Conservation (phyloP, 441 rosid genomes). For the Brassica hybrid region DNA sequence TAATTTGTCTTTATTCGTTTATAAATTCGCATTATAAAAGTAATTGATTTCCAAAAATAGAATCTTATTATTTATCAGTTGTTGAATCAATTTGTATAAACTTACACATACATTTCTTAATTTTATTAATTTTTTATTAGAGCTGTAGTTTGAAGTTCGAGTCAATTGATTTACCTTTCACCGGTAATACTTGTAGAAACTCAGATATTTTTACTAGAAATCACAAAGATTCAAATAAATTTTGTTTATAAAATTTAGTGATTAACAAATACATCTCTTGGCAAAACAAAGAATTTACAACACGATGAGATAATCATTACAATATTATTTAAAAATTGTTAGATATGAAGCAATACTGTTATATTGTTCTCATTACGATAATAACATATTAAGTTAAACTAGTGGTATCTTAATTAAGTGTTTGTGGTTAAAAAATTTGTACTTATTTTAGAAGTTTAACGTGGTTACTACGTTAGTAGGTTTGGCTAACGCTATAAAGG, state of each 20-base stretch:
- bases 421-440: neutral
- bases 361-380: neutral
- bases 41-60: no score
- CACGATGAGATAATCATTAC: neutral
- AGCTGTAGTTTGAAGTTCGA: neutral
- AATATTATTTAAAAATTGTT: neutral
- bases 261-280: no score
- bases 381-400: neutral
- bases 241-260: no score
- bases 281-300: no score
- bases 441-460: neutral
- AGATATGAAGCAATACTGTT: neutral
- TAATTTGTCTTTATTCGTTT: conserved; percentile 1
- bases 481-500: neutral
- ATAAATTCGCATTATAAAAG: neutral
- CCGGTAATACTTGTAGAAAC: neutral
- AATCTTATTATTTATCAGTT: neutral
- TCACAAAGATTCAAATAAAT: neutral
- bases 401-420: neutral
- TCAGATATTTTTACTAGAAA: neutral
- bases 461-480: conserved; percentile 11
- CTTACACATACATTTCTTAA: neutral
- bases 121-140: neutral
- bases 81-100: neutral
- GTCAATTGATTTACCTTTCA: neutral